A percentile compares a stretch with the other conserved stretches of the same genome.
Evolutionary conservation across 257 asterid genomes (phyloP).

Genomic region (Forsythia viridissima): DNA sequence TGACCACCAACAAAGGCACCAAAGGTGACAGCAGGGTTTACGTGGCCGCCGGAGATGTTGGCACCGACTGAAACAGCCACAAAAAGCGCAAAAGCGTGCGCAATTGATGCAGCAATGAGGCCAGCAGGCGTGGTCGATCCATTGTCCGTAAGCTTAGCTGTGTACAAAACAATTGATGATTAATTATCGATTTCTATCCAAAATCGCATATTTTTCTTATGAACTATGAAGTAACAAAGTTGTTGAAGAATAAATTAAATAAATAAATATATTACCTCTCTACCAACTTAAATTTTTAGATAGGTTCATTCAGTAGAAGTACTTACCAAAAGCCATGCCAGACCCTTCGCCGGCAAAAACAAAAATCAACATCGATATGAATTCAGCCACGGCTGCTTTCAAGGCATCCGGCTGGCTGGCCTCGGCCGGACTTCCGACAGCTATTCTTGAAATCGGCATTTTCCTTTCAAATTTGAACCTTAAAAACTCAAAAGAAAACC

Average conservation of each 20-base stretch:
- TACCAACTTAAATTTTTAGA: background rate
- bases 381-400: background rate
- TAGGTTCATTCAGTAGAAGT: background rate
- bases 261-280: too few species aligned
- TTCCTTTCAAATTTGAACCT: background rate
- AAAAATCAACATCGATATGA: background rate
- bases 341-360: background rate
- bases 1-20: conserved; percentile 14
- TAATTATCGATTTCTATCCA: background rate
- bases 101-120: conserved; percentile 3
- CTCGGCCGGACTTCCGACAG: background rate
- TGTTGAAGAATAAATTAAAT: too few species aligned
- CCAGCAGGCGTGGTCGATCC: conserved; percentile 7
- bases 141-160: conserved; percentile 4
- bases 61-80: conserved; percentile 4
- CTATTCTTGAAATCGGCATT: background rate
- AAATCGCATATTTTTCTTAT: too few species aligned
- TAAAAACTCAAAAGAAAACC: background rate
- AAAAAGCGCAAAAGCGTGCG: background rate
- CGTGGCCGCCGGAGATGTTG: conserved; percentile 11
- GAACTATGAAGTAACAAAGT: too few species aligned
- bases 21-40: background rate
- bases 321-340: background rate
- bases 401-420: background rate
- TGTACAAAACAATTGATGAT: background rate